Percentiles rank a stretch among this genome's conserved stretches.
Evolutionary conservation across 139 green algal species (phyloP).

Genomic region (Chlorella sp.): DNA sequence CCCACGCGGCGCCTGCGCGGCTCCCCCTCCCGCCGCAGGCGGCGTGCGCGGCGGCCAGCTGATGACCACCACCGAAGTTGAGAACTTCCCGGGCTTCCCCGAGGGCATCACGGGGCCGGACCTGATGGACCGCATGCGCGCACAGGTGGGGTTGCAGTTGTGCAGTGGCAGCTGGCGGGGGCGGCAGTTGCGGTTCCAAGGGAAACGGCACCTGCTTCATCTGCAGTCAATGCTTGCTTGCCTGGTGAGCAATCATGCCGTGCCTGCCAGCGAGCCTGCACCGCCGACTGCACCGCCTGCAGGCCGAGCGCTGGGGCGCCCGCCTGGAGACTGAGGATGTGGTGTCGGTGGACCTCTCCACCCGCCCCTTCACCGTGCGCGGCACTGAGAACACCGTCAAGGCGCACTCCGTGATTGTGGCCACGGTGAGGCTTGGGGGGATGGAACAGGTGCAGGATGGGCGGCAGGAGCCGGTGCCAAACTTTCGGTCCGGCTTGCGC

Average conservation of each 20-base stretch:
- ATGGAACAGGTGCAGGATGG: too few relatives aligned
- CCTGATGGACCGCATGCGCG: slow-evolving; percentile 96
- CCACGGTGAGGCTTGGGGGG: slow-evolving; percentile 60
- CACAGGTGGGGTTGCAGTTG: slow-evolving; percentile 88
- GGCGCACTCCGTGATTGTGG: slow-evolving; percentile 92
- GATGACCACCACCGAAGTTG: slow-evolving; percentile 95
- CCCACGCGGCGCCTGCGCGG: too few relatives aligned
- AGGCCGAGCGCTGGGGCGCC: slow-evolving; percentile 95
- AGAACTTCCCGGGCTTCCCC: slow-evolving; percentile 96
- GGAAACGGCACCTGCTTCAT: too few relatives aligned
- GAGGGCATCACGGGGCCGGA: slow-evolving; percentile 97
- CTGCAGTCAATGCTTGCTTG: too few relatives aligned
- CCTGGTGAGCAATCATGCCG: too few relatives aligned
- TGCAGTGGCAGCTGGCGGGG: too few relatives aligned
- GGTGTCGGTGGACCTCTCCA: slow-evolving; percentile 81
- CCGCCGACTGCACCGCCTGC: not conserved
- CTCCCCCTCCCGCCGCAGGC: slow-evolving; percentile 55
- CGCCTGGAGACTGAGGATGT: slow-evolving; percentile 95
- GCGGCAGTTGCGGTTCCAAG: too few relatives aligned
- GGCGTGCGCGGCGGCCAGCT: slow-evolving; percentile 94
- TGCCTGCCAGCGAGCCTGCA: too few relatives aligned
- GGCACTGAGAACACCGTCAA: slow-evolving; percentile 72
- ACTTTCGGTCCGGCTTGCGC: too few relatives aligned
- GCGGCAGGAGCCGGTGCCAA: too few relatives aligned
- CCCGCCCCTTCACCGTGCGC: slow-evolving; percentile 82